Base-by-base conservation (phyloP, 2,329 filamentous ascomycete species). In the Ceratocystis huliohia region DNA sequence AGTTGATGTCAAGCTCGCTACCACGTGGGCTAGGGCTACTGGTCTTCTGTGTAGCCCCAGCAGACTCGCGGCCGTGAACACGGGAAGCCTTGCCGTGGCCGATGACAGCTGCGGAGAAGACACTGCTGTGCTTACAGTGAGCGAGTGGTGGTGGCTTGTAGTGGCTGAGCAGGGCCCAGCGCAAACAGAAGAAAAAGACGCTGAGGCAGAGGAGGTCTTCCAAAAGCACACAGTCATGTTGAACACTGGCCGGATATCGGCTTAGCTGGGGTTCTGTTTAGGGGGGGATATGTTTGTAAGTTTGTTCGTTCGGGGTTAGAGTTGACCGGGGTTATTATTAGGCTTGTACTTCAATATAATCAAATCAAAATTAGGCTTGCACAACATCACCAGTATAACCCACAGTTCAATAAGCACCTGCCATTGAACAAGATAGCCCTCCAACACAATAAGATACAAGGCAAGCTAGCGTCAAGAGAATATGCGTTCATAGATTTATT, bases 61-160 rank as follows among this genome's bases (percentile, higher is more conserved):
- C n/a, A 74, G 75, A 66, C 73, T 75, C 8, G 10, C 25, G 2
- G 17, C 25, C 8, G 44, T 63, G 10, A 48, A 63, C 41, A 17
- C 4, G 13, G 44, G 30, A 2, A 41, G 20, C 6, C 8, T 50
- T 13, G 61, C 17, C 17, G 53, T 17, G 53, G 13, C 25, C 5
- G 25, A 57, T 1, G 5, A 22, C 15, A 8, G 13, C 6, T 2
- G 6, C 17, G 61, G 15, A 46, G 22, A 30, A 15, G 44, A 50
- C 28, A 46, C 25, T 25, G 15, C 20, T 3, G n/a, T 45, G 0
- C 79, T 77, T 64, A 78, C 74, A 5, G 79, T 82, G 2, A 77
- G 76, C 28, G 84, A 87, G 73, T 88, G 84, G 85, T 89, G 86
- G 86, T 88, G 85, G 83, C 73, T 86, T 64, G 78, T 81, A 25